Conservation (phyloP, 2,329 filamentous ascomycete genomes). For the Verticillium alfalfae region DNA sequence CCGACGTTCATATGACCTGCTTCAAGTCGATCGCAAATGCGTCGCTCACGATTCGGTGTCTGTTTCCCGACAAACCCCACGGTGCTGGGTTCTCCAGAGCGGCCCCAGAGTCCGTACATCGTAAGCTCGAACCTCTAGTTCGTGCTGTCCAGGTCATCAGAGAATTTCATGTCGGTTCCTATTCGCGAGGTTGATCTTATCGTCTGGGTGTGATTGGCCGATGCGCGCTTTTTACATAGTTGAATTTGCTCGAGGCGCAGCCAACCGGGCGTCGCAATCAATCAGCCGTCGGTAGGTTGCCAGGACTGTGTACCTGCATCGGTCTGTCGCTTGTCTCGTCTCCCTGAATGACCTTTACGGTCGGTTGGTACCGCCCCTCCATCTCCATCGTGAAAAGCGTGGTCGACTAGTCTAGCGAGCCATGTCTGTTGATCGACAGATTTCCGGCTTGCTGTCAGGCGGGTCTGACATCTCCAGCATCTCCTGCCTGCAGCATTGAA, state of each 20-base stretch:
- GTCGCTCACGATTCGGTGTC: neutral
- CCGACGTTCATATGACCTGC: too few relatives aligned
- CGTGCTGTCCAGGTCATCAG: neutral
- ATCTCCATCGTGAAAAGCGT: neutral
- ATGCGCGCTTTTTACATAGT: neutral
- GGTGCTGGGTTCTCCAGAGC: neutral
- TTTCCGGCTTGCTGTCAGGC: neutral
- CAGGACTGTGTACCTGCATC: neutral
- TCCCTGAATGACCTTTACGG: too few relatives aligned
- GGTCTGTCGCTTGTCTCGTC: neutral
- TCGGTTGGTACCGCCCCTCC: neutral
- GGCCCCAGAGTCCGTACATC: neutral
- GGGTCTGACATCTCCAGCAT: neutral
- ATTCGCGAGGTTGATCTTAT: neutral
- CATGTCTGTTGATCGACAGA: neutral
- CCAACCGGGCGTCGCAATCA: neutral
- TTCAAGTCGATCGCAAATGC: neutral
- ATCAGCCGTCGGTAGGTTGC: neutral
- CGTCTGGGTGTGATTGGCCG: neutral
- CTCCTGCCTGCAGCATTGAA: neutral
- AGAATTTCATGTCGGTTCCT: neutral
- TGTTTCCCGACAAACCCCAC: neutral
- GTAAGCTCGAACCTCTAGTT: neutral
- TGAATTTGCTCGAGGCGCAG: neutral
- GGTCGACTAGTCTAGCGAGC: neutral